These are phyloP conservation scores for Trichoderma asperellum DNA, from an alignment of 2,329 filamentous ascomycete species.

Conservation along the genomic window DNA sequence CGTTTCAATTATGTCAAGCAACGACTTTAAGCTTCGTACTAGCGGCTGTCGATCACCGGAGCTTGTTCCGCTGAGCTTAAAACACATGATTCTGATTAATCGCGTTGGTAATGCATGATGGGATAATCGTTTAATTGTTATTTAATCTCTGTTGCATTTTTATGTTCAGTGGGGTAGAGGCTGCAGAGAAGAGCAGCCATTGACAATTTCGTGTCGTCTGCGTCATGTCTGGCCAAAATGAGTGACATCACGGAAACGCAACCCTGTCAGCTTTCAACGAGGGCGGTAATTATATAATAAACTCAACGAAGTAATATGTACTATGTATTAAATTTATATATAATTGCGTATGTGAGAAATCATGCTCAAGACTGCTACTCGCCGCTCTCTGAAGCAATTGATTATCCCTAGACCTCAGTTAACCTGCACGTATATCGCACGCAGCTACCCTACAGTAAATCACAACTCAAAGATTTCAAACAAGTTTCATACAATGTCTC, in stretches of 20 bases:
- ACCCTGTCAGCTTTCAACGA: background rate
- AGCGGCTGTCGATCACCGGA: background rate
- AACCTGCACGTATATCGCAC: background rate
- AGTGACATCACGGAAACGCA: slow-evolving; percentile 24
- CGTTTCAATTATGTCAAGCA: background rate
- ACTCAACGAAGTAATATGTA: background rate
- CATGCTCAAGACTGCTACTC: background rate
- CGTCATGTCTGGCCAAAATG: background rate
- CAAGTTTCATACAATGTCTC: slow-evolving; percentile 33
- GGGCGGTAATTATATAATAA: background rate
- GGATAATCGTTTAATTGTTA: background rate
- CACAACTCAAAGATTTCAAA: background rate
- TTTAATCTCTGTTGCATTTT: background rate
- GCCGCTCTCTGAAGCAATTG: background rate
- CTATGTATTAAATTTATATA: background rate
- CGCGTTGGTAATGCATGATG: background rate
- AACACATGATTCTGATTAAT: too few relatives aligned
- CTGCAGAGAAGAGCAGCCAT: background rate
- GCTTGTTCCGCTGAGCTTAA: background rate
- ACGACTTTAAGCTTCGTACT: background rate
- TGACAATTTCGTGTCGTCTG: background rate
- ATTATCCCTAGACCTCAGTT: background rate
- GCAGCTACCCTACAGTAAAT: background rate
- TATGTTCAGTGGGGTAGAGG: background rate
- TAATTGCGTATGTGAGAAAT: background rate